Evolutionary conservation across 306 rosid genomes (phyloP), one percentile per base, ranked within the genome.

Genomic region (Prunus mume): DNA sequence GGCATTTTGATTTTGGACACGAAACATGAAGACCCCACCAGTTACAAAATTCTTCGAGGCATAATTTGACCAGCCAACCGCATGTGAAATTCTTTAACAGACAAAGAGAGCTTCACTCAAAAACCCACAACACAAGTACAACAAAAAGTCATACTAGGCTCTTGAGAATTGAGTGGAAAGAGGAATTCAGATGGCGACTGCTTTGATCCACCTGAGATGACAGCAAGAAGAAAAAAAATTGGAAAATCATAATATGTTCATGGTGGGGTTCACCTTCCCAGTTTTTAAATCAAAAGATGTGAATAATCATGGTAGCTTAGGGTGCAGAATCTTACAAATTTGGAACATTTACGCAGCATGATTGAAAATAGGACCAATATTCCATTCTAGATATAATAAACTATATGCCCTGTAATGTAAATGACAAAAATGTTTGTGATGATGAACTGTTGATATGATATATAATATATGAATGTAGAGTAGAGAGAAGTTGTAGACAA

Each of bases 21-120:
- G 1, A 13, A 83, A 83, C 89, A 81, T 28, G 68, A 83, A 76
- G 76, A 78, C 81, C 88, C 91, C 86, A 77, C 88, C 60, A 75
- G 14, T 30, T 41, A 56, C 20, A 70, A 70, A 81, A 67, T 77
- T 81, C 82, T 49, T 68, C 0, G 50, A 54, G 28, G 83, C 77
- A 79, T 83, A 82, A 81, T 81, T 78, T 85, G 89, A 74, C 85
- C 72, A 34, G 65, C 82, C 72, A 75, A 74, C 78, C 28, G 5
- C 18, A 24, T 34, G 68, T 50, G 74, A 67, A 71, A 71, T 65
- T 74, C 65, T 72, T 72, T 28, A 10, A 3, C 5, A 18, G 68
- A 65, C 54, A 25, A 15, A 18, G 54, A 82, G 49, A 76, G 69
- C 51, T 1, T 63, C 71, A 55, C 78, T 68, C 79, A 67, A 50